Percentiles rank a stretch among this genome's conserved stretches.
Evolutionary conservation across 257 asterid species (phyloP).

Genomic region (Rhazya stricta): DNA sequence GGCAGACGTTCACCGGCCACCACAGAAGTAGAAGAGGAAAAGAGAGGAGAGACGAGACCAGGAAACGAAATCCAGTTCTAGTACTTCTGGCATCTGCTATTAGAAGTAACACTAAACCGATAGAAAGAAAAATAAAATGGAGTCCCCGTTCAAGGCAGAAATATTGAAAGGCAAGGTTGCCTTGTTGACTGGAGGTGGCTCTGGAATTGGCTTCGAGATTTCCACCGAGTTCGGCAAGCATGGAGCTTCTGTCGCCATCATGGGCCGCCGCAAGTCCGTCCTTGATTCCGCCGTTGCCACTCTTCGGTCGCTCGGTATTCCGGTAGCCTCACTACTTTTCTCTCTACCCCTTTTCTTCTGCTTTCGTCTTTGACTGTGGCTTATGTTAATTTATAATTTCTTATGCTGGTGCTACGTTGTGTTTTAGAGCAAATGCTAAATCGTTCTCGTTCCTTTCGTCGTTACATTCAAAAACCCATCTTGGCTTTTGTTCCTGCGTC

Average conservation of each 20-base stretch:
- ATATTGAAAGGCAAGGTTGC: conserved; percentile 68
- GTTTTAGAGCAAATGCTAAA: background rate
- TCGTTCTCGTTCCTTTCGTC: background rate
- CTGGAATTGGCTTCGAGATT: conserved; percentile 83
- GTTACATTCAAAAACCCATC: background rate
- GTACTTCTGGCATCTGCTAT: background rate
- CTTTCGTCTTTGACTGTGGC: background rate
- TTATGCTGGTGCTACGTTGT: background rate
- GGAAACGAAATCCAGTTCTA: background rate
- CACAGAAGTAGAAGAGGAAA: background rate
- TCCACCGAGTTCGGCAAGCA: conserved; percentile 75
- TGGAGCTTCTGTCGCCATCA: conserved; percentile 82
- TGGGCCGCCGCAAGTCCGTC: conserved; percentile 86
- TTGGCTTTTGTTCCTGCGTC: background rate
- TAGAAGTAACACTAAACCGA: background rate
- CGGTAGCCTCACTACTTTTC: conserved; percentile 27
- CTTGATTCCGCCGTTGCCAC: conserved; percentile 63
- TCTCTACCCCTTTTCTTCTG: no score
- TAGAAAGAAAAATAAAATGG: conserved; percentile 37
- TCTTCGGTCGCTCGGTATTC: conserved; percentile 67
- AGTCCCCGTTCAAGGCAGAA: conserved; percentile 65
- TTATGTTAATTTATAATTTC: background rate
- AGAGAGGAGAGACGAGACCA: background rate
- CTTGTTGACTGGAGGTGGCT: conserved; percentile 84
- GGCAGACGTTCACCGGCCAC: background rate